Percentiles rank a stretch among this genome's conserved stretches.
These are phyloP conservation scores for Solanum virginianum DNA, from an alignment of 257 asterid genomes.

Conservation along the genomic window DNA sequence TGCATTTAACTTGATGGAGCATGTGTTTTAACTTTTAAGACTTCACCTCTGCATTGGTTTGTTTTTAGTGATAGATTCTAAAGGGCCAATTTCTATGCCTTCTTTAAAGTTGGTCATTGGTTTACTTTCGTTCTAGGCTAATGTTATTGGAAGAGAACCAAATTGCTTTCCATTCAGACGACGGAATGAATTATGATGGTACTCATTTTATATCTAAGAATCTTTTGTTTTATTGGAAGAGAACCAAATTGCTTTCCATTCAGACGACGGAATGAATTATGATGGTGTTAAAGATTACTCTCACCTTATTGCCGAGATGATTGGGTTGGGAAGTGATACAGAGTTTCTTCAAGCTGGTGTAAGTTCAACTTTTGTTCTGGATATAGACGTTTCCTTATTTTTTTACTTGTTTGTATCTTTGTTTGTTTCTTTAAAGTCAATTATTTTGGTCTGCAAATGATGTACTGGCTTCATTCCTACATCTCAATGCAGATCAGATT, in stretches of 20 bases:
- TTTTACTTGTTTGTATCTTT: neutral
- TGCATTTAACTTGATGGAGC: neutral
- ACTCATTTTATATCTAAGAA: no score
- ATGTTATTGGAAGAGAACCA: constrained; percentile 98
- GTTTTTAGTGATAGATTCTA: neutral
- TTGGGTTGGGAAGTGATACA: constrained; percentile 80
- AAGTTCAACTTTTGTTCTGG: constrained; percentile 17
- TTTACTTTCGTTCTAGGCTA: constrained; percentile 44
- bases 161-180: constrained; percentile 89
- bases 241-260: constrained; percentile 90
- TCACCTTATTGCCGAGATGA: constrained; percentile 84
- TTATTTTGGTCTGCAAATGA: neutral
- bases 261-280: constrained; percentile 62
- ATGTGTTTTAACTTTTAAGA: neutral
- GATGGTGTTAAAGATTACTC: constrained; percentile 89
- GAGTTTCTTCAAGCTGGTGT: constrained; percentile 81
- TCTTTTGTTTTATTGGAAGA: constrained; percentile 95
- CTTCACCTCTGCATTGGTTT: neutral
- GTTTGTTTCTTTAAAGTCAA: neutral
- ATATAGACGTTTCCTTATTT: neutral
- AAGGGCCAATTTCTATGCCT: neutral
- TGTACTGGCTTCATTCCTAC: neutral
- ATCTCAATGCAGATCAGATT: neutral
- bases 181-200: constrained; percentile 60
- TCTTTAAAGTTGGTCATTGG: neutral